Base-by-base conservation (phyloP, 2,329 filamentous ascomycete species). In the Myriosclerotinia duriaeana region DNA sequence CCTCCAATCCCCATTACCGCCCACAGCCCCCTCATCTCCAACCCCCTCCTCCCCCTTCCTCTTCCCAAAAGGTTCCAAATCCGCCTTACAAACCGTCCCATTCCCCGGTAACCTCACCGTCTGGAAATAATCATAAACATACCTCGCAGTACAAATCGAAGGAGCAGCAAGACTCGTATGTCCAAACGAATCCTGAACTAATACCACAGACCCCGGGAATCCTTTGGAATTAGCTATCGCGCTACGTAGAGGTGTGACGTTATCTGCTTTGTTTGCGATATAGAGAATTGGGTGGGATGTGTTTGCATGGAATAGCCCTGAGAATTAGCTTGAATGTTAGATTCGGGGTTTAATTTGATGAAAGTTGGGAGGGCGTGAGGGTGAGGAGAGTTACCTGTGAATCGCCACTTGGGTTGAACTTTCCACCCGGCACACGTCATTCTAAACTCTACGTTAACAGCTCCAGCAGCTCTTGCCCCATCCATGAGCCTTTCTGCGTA, bases 111-210 rank as follows among this genome's bases (percentile, higher is more conserved):
- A 30, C 26, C 0, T 2, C 9, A 40, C 55, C 5, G 1, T 14
- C 9, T 58, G 55, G 44, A 58, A 58, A 58, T 58, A 46, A 9
- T 2, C 22, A 5, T 14, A 17, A 3, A 46, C 17, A 5, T 17
- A 30, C 15, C 5, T 6, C 26, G 22, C 40, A 8, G 22, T 30
- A 58, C 55, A 58, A 6, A 12, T 6, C 22, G 55, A 58, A 15
- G 40, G 22, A 3, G 55, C 40, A 11, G 40, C 17, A 17, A 58
- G n/a, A 58, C 55, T 58, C 55, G 50, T 54, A 46, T 55, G 53
- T 5, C 83, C 83, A 52, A 81, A 84, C 0, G 80, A 80, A 54
- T 84, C 80, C 70, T 84, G 82, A 15, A 80, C 77, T 36, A 85
- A 72, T 7, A 85, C 75, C 0, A 78, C 77, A 0, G 82, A 83